These are phyloP conservation scores for Solanum chacoense DNA, from an alignment of 305 asterid species.

Conservation along the genomic window DNA sequence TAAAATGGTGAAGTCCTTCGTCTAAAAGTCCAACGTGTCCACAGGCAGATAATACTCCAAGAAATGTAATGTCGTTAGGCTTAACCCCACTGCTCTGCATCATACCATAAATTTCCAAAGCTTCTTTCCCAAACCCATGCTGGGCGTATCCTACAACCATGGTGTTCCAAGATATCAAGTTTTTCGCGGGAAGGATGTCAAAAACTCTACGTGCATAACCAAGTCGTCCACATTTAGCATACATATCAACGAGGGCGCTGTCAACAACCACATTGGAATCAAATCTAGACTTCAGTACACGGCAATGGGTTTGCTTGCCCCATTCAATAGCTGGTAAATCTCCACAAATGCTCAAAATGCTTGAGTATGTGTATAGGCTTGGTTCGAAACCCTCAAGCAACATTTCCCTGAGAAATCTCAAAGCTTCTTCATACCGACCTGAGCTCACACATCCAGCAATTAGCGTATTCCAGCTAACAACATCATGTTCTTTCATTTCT, in stretches of 20 bases:
- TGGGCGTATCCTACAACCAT: conserved; percentile 70
- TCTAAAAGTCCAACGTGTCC: conserved; percentile 54
- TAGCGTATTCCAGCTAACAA: conserved; percentile 64
- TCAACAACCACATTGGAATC: conserved; percentile 64
- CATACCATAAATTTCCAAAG: conserved; percentile 39
- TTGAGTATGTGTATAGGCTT: conserved; percentile 55
- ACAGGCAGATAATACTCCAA: conserved; percentile 59
- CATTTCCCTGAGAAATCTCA: conserved; percentile 29
- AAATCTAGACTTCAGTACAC: conserved; percentile 47
- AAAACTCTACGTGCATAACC: conserved; percentile 47
- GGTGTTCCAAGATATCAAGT: conserved; percentile 66
- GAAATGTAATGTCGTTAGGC: conserved; percentile 50
- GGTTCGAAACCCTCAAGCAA: conserved; percentile 35
- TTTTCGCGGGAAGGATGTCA: conserved; percentile 38
- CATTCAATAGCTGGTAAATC: conserved; percentile 62
- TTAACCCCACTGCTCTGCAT: conserved; percentile 35
- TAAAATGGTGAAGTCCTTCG: conserved; percentile 48
- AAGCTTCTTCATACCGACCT: conserved; percentile 29
- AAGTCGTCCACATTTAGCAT: conserved; percentile 64
- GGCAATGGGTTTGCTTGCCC: conserved; percentile 72
- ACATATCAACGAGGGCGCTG: conserved; percentile 66
- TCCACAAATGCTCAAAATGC: conserved; percentile 58
- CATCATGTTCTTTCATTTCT: conserved; percentile 39
- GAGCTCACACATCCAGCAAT: conserved; percentile 41
- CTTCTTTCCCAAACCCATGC: conserved; percentile 57